Base-by-base conservation (phyloP, 2,329 filamentous ascomycete genomes). In the Penicillium sclerotiorum region DNA sequence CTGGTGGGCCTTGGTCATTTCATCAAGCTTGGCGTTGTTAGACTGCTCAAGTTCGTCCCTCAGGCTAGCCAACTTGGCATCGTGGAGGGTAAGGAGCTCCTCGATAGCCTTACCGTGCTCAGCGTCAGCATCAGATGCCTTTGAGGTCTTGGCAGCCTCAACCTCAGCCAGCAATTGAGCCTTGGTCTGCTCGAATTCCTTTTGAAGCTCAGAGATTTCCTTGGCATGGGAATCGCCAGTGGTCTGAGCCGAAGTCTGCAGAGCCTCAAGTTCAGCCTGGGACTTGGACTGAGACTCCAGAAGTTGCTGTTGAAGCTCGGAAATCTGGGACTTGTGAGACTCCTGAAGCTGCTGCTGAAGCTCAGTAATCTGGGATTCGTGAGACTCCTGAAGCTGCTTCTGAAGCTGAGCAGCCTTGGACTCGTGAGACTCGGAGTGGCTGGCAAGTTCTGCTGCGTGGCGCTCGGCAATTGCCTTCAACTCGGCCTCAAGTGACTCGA, bases 21-120 rank as follows among this genome's bases (percentile, higher is more conserved):
- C 65, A 23, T 63, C 64, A 4, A 74, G 48, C 54, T 72, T 72
- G 23, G 63, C 57, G 48, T 69, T 63, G 51, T 69, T 59, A 0
- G 68, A 62, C 4, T 59, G 43, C 44, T 74, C 71, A 32, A 73
- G 61, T 18, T 76, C 68, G 15, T 57, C 55, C 20, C 64, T 64
- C 23, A 76, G 52, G 23, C 62, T 59, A 9, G 65, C 63, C n/a
- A 74, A 38, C 50, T 74, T 73, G 15, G 67, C 59, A 17, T 76
- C 72, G 18, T 73, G 66, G 5, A 69, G 59, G 12, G 60, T 69
- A 41, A 75, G 64, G 17, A 75, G 63, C 42, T 73, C 67, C 51
- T 74, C 71, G 36, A 75, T 71, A 6, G 66, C 69, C 47, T 68
- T 67, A 43, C 61, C 65, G 46, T 75, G 72, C 38, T 70, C 66